Conservation (phyloP, 176 grass and related monocot genomes). For the Cenchrus americanus region DNA sequence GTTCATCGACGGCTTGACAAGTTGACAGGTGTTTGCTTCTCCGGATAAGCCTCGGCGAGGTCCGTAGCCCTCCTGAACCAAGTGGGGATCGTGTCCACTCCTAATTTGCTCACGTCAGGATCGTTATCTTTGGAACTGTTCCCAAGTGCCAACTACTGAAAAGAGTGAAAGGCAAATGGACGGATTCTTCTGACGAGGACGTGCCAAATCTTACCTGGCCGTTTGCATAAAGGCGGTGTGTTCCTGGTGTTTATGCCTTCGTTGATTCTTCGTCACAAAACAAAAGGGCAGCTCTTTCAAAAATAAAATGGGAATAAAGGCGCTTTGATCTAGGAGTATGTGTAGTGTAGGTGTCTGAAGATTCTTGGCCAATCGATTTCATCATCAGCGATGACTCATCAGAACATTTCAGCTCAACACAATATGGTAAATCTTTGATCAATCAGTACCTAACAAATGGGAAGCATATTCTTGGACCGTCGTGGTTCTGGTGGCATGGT, state of each 20-base stretch:
- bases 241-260: neutral
- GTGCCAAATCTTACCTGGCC: neutral
- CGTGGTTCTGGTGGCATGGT: neutral
- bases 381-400: neutral
- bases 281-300: neutral
- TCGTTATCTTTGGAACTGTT: slow-evolving; percentile 13
- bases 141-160: neutral
- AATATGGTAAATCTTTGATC: neutral
- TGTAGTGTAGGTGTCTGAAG: neutral
- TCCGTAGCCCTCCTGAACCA: neutral
- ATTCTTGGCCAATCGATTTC: neutral
- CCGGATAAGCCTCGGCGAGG: neutral
- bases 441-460: slow-evolving; percentile 15
- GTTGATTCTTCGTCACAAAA: neutral
- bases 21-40: slow-evolving; percentile 1
- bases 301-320: neutral
- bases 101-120: neutral
- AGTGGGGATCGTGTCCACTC: neutral
- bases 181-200: neutral
- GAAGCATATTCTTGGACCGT: slow-evolving; percentile 9
- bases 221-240: neutral
- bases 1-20: neutral
- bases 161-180: neutral
- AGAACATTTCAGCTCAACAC: neutral
- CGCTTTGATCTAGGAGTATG: neutral